Evolutionary conservation across 495 filamentous ascomycete genomes (phyloP), one percentile per base, ranked within the genome.

Genomic region (Penicillium paradoxum): DNA sequence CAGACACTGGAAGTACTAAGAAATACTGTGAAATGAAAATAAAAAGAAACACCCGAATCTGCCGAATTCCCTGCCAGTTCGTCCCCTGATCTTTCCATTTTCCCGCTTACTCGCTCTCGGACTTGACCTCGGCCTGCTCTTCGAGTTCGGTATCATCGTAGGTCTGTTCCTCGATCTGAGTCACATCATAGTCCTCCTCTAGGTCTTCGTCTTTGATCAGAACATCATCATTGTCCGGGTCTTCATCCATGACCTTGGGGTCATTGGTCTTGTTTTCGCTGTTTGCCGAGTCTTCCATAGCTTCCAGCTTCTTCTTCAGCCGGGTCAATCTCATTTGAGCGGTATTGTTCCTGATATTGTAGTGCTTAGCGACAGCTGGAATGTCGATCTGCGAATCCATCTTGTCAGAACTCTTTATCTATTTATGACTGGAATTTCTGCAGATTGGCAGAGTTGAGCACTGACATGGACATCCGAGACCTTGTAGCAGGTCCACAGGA

Each of bases 191-290:
- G n/a, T n/a, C 37, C 18, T 41, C 21, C 2, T 21, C 37, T 8
- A 21, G 37, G 8, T 39, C 22, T 6, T 42, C 11, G 6, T 43
- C 40, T n/a, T 43, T 43, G 39, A 24, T 4, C 1, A n/a, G 19
- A 8, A 10, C 6, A 4, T 25, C 39, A 36, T 36, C 14, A 2
- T 24, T 11, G 8, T 39, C 18, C 9, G 19, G 37, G 18, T 21
- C 37, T 2, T 60, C 54, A 13, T 50, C 44, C 1, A 10, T 33
- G 13, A 6, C 2, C 30, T 57, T 54, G 22, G 34, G 36, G 39
- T 15, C 33, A 6, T n/a, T 2, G 3, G 2, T 36, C 13, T 36
- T 36, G 33, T 36, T 13, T 13, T 15, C 33, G 14, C 14, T 15
- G 33, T 15, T 15, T 36, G 33, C 1, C n/a, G 50, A 51, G 19